Conservation (phyloP, 2,329 filamentous ascomycete genomes). For the Phyllosticta capitalensis region DNA sequence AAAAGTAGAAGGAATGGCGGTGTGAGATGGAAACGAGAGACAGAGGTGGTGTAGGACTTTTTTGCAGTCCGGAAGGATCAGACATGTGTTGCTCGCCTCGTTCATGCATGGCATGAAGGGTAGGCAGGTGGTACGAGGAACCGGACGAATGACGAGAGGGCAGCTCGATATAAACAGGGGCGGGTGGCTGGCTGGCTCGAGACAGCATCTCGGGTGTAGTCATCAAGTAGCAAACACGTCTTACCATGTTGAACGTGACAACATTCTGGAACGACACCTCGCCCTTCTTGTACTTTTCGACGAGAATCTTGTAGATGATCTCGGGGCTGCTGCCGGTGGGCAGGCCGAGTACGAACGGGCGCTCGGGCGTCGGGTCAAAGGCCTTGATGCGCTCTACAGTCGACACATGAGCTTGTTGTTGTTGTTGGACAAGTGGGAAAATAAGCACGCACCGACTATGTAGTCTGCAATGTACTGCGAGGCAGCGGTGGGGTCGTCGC, state of each 20-base stretch:
- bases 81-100: not conserved
- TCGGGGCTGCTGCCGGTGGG: slow-evolving; percentile 77
- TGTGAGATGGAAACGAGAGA: not conserved
- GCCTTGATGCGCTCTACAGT: slow-evolving; percentile 61
- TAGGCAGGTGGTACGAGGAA: not conserved
- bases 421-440: not conserved
- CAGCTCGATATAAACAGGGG: not conserved
- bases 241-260: slow-evolving; percentile 84
- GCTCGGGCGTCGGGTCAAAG: slow-evolving; percentile 61
- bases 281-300: slow-evolving; percentile 60
- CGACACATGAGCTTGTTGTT: not conserved
- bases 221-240: slow-evolving; percentile 13
- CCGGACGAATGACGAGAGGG: not conserved
- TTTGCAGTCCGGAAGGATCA: not conserved
- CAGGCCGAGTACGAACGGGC: slow-evolving; percentile 73
- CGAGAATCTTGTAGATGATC: slow-evolving; percentile 66
- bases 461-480: slow-evolving; percentile 74
- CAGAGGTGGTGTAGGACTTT: not conserved
- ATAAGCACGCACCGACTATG: slow-evolving; percentile 50
- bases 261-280: slow-evolving; percentile 80
- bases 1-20: not conserved
- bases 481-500: slow-evolving; percentile 58
- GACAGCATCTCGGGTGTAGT: not conserved
- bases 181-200: not conserved
- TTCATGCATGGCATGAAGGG: not conserved